phyloP scores from a whole-genome alignment of 768 basidiomycete genomes.

The Polyporus arcularius region DNA sequence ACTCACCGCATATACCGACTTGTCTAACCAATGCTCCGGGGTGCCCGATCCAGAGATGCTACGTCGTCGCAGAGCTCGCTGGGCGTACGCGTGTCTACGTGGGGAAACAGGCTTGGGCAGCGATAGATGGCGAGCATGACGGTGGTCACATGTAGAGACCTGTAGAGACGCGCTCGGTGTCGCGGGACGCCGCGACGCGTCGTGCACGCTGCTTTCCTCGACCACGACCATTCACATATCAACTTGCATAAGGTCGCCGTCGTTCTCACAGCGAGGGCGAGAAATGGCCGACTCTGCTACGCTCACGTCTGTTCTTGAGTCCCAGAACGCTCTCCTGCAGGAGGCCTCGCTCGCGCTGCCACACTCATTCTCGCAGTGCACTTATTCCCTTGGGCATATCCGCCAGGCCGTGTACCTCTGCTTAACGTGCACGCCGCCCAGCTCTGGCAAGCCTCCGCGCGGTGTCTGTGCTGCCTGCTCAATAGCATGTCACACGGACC shows the following conservation, averaged over 20 bases:
- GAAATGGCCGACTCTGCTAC: conserved; percentile 25
- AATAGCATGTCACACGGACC: conserved; percentile 83
- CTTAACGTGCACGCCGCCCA: conserved; percentile 52
- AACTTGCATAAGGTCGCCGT: too few species aligned
- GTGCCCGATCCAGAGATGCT: too few species aligned
- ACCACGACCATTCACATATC: neutral
- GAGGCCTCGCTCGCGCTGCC: conserved; percentile 45
- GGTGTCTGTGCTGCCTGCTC: conserved; percentile 85
- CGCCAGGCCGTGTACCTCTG: conserved; percentile 86
- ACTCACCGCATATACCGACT: neutral
- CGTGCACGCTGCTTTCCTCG: neutral
- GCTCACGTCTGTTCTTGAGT: conserved; percentile 30
- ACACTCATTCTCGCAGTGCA: conserved; percentile 44
- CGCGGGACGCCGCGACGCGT: neutral
- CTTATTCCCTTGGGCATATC: conserved; percentile 38
- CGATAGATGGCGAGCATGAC: neutral
- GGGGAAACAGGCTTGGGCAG: too few species aligned
- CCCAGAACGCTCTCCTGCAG: conserved; percentile 35
- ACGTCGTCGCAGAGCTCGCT: too few species aligned
- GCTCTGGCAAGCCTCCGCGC: conserved; percentile 34
- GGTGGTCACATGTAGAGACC: conserved; percentile 13
- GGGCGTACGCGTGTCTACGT: too few species aligned
- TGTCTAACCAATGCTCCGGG: neutral
- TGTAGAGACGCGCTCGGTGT: neutral
- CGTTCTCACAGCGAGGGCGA: neutral